Conservation (phyloP, 169 alveolate genomes). For the Babesia ovis region DNA sequence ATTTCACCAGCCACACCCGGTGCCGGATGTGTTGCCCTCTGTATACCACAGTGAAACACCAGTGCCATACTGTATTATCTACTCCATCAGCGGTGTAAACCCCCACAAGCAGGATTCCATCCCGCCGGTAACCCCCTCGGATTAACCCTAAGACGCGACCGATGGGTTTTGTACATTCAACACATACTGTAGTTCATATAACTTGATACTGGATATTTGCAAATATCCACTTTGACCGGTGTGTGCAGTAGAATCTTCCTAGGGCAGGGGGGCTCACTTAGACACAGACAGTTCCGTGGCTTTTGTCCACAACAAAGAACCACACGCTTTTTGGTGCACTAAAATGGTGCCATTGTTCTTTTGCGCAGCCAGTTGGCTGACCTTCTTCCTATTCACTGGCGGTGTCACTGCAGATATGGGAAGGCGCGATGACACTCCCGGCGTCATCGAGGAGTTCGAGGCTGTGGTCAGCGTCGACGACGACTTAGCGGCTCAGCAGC, state of each 20-base stretch:
- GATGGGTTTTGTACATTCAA: not conserved
- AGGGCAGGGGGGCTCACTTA: too few species aligned
- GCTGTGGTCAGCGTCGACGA: constrained; percentile 3
- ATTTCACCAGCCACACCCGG: too few species aligned
- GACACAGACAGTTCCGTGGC: not conserved
- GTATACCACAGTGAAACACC: too few species aligned
- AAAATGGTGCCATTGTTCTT: not conserved
- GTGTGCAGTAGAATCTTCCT: constrained; percentile 29
- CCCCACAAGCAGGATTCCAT: constrained; percentile 47
- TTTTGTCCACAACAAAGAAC: too few species aligned
- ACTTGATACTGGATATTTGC: not conserved
- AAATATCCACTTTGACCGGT: not conserved
- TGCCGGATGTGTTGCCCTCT: too few species aligned
- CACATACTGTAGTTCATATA: not conserved
- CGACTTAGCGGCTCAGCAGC: not conserved
- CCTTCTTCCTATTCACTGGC: not conserved
- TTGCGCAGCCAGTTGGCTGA: not conserved
- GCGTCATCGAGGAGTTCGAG: constrained; percentile 13
- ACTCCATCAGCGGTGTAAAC: too few species aligned
- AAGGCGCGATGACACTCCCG: not conserved
- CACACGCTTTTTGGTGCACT: not conserved
- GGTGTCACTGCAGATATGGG: not conserved
- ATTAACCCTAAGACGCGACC: too few species aligned
- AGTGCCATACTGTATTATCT: too few species aligned
- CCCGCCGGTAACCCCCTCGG: constrained; percentile 1